phyloP scores from a whole-genome alignment of 2,329 filamentous ascomycete species.

The Didymellaceae sp. region DNA sequence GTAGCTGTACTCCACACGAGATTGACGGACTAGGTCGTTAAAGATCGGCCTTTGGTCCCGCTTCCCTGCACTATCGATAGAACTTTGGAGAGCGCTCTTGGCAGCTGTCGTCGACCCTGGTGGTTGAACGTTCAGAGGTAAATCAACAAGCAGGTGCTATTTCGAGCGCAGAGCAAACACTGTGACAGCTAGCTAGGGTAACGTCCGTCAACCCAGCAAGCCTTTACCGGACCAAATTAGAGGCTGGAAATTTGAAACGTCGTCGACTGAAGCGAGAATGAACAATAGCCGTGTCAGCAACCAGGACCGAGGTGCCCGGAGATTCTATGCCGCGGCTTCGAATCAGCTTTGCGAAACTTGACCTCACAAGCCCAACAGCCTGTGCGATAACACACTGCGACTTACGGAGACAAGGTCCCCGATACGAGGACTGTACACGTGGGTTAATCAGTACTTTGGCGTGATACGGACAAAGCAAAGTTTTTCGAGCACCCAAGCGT shows the following conservation, averaged over 20 bases:
- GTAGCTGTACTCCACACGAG: conserved; percentile 10
- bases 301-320: conserved; percentile 13
- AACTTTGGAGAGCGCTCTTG: conserved; percentile 1
- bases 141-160: conserved; percentile 34
- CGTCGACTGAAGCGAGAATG: conserved; percentile 17
- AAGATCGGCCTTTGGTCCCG: conserved; percentile 13
- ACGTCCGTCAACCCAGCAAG: conserved; percentile 2
- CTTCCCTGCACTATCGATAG: conserved; percentile 11
- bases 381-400: neutral
- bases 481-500: neutral
- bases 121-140: neutral
- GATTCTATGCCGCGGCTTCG: conserved; percentile 20
- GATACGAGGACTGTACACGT: conserved; percentile 6
- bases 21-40: conserved; percentile 1
- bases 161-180: conserved; percentile 31
- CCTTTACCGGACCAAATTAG: conserved; percentile 20
- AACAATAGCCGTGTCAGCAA: conserved; percentile 19
- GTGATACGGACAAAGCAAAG: neutral
- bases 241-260: conserved; percentile 30
- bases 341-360: neutral
- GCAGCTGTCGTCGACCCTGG: neutral
- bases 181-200: neutral
- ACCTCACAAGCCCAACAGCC: neutral
- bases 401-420: conserved; percentile 2
- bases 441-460: conserved; percentile 2